Conservation (phyloP, 176 grass and related monocot genomes). For the Carex cristatella region DNA sequence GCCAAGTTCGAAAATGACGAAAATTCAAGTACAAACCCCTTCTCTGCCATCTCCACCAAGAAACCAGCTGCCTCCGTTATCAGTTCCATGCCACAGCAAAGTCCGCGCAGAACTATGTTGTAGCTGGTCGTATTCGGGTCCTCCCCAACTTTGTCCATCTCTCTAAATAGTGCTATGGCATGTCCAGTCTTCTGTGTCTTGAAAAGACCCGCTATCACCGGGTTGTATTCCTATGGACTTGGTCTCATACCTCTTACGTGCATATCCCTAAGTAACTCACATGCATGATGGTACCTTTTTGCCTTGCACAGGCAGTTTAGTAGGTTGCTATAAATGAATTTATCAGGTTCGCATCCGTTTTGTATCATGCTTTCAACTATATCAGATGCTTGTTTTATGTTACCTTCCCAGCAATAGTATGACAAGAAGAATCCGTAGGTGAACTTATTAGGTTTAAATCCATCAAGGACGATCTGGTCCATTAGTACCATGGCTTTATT, state of each 20-base stretch:
- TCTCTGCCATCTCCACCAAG: slow-evolving; percentile 60
- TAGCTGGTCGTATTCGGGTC: slow-evolving; percentile 57
- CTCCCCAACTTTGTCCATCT: slow-evolving; percentile 57
- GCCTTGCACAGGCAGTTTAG: slow-evolving; percentile 71
- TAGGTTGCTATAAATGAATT: slow-evolving; percentile 60
- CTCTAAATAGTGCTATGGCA: slow-evolving; percentile 59
- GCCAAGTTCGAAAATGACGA: slow-evolving; percentile 63
- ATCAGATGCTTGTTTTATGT: slow-evolving; percentile 66
- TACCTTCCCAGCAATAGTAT: slow-evolving; percentile 76
- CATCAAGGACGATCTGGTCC: slow-evolving; percentile 64
- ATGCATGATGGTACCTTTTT: slow-evolving; percentile 57
- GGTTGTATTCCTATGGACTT: slow-evolving; percentile 72
- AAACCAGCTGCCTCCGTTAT: slow-evolving; percentile 81
- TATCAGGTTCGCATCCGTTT: slow-evolving; percentile 77
- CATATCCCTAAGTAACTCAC: slow-evolving; percentile 63
- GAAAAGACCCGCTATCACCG: slow-evolving; percentile 60
- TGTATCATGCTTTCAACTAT: slow-evolving; percentile 61
- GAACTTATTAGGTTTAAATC: slow-evolving; percentile 66
- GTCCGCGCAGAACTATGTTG: slow-evolving; percentile 62
- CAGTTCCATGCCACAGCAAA: slow-evolving; percentile 54
- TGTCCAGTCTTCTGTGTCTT: slow-evolving; percentile 39
- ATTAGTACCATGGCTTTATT: slow-evolving; percentile 64
- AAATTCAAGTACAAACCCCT: slow-evolving; percentile 61
- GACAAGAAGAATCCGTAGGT: slow-evolving; percentile 72
- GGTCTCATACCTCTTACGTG: slow-evolving; percentile 59